A percentile compares a stretch with the other conserved stretches of the same genome.
phyloP scores from a whole-genome alignment of 179 eudicot species.

The Nepenthes alata region DNA sequence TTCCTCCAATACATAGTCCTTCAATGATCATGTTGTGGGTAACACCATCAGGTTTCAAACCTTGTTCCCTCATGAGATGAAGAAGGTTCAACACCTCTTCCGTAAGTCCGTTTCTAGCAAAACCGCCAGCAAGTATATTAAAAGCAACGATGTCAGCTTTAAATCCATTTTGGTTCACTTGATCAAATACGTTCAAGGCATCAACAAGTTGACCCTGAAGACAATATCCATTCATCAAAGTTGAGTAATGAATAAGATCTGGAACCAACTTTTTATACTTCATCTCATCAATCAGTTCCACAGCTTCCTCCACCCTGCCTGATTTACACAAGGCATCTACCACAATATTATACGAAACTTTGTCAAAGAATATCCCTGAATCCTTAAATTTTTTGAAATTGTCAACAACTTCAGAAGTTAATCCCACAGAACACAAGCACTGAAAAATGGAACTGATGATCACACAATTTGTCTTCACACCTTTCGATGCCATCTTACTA shows the following conservation, averaged over 20 bases:
- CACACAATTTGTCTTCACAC: slow-evolving; percentile 40
- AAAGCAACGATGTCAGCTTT: slow-evolving; percentile 50
- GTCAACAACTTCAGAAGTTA: slow-evolving; percentile 24
- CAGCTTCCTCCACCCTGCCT: slow-evolving; percentile 48
- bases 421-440: slow-evolving; percentile 39
- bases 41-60: slow-evolving; percentile 27
- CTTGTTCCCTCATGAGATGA: slow-evolving; percentile 34
- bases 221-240: slow-evolving; percentile 53
- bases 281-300: slow-evolving; percentile 44
- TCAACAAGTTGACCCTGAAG: slow-evolving; percentile 30
- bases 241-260: slow-evolving; percentile 57
- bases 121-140: slow-evolving; percentile 48
- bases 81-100: slow-evolving; percentile 20
- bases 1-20: slow-evolving; percentile 45
- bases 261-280: slow-evolving; percentile 27
- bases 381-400: slow-evolving; percentile 26
- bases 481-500: slow-evolving; percentile 35
- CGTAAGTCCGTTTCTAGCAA: slow-evolving; percentile 30
- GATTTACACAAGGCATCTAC: slow-evolving; percentile 43
- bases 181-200: slow-evolving; percentile 29
- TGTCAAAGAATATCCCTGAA: slow-evolving; percentile 44
- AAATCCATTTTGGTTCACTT: slow-evolving; percentile 33
- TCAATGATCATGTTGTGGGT: slow-evolving; percentile 46
- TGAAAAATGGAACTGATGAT: slow-evolving; percentile 41
- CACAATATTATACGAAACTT: slow-evolving; percentile 35